Conservation (phyloP, 2,329 filamentous ascomycete genomes). For the Fusarium protoensiforme region DNA sequence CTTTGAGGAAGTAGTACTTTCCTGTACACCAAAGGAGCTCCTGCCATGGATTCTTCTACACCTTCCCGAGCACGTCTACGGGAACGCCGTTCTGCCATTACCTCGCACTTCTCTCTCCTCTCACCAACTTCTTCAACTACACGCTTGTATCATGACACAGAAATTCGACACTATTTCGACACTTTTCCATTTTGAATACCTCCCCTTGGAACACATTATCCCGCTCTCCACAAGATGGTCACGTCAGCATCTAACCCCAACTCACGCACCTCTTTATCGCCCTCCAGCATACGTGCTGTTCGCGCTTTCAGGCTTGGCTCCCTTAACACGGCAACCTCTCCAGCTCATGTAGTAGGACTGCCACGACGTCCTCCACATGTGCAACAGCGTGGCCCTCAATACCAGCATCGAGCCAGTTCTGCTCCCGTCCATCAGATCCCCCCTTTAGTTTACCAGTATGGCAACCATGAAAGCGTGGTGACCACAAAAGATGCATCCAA, state of each 20-base stretch:
- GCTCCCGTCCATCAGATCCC: neutral
- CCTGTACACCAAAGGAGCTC: neutral
- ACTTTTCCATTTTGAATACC: conserved; percentile 35
- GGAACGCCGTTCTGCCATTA: neutral
- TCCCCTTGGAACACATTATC: conserved; percentile 29
- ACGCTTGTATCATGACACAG: conserved; percentile 20
- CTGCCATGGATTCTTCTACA: neutral
- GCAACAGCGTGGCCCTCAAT: conserved; percentile 25
- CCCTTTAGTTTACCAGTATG: neutral
- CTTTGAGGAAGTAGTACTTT: neutral
- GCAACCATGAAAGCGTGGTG: neutral
- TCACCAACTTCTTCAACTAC: conserved; percentile 12
- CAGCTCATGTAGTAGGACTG: conserved; percentile 42
- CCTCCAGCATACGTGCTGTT: conserved; percentile 20
- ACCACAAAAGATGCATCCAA: neutral
- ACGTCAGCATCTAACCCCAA: conserved; percentile 44
- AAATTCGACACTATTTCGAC: conserved; percentile 1
- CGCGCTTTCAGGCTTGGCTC: conserved; percentile 21
- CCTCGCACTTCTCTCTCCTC: neutral
- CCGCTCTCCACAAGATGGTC: conserved; percentile 41
- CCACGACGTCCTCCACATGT: conserved; percentile 40
- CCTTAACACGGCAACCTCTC: conserved; percentile 33
- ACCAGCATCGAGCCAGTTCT: conserved; percentile 7
- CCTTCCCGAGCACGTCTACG: conserved; percentile 3
- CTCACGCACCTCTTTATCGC: conserved; percentile 31